Base-by-base conservation (phyloP, 129 eudicot species). In the Saposhnikovia divaricata region DNA sequence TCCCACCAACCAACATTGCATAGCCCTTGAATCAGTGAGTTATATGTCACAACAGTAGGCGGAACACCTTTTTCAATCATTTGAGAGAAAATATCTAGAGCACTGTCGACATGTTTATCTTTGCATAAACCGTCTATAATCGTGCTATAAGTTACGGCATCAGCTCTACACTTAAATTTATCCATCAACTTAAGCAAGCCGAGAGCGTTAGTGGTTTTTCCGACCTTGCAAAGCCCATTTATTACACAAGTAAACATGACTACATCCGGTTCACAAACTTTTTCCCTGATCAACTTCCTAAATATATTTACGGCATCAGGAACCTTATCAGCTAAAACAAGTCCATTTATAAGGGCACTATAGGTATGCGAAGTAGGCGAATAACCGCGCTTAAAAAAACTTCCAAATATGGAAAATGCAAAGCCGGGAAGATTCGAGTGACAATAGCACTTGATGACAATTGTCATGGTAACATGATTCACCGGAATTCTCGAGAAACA, bases 211-310 rank as follows among this genome's bases (percentile, higher is more conserved):
- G 18, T 19, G 13, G 76, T 80, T 40, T 80, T 65, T 53, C 88
- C 91, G 15, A 77, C 28, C 44, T 82, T 84, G 78, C 91, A 89
- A 0, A 91, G 84, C 78, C 93, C 93, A 7, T 85, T 80, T 40
- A 91, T 72, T 1, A 89, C 66, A 31, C 85, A 76, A 10, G 84
- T 84, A 78, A 78, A 85, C 6, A 83, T 87, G 39, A 89, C 61
- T 25, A 66, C 81, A 80, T 81, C 75, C 4, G 84, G 81, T 40
- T 87, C 78, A 19, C 85, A 83, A 5, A 80, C 31, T 31, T 66
- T 66, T 3, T 45, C 47, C 47, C 47, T 45, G 47, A 46, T 46
- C 50, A 46, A 46, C 50, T 46, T 46, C 50, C 50, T 46, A 46
- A 46, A 46, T 16, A 46, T 1, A 46, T 46, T 46, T 46, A 46